Evolutionary conservation across 2,329 filamentous ascomycete genomes (phyloP), one percentile per base, ranked within the genome.

Genomic region (Aureobasidium zeae): DNA sequence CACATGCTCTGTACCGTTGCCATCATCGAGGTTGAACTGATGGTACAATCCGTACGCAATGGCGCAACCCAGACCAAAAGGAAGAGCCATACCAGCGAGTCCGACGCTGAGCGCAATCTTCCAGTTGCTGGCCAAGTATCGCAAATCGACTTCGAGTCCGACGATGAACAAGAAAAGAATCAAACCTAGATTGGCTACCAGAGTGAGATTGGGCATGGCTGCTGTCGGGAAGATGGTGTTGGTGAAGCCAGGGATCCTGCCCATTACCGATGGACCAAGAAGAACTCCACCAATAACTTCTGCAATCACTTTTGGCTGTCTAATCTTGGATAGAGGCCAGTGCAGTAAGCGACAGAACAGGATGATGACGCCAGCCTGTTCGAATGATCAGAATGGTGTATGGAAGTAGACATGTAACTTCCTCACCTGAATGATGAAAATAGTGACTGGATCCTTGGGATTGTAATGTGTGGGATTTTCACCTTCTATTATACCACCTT

Each of bases 81-180:
- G 87, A 10, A 94, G 57, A 4, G 77, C 68, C 80, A 94, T 87
- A 33, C 86, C 86, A 3, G 81, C 77, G 0, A 86, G 65, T 1
- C 83, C 84, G 2, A 94, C 87, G 53, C 78, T 83, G 13, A 82
- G 61, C 0, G 87, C 86, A 4, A 87, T 71, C 33, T 75, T 77
- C 86, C 86, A 94, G 57, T 94, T 93, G 55, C 74, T 78, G 20
- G 79, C 63, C 48, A 94, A 74, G 55, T 86, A 79, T 29, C 83
- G 74, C 30, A 94, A 68, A 56, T 94, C 86, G 32, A 88, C 86
- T 65, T 94, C 87, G 3, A 94, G 71, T 2, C 86, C 87, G 17
- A 94, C 86, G 46, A 94, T 71, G 63, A 94, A 94, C 25, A 94
- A 69, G 59, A 91, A 94, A 6, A 94, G 70, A 11, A 93, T 75